Conservation (phyloP, 2,329 filamentous ascomycete species). For the Diplocarpon mali region DNA sequence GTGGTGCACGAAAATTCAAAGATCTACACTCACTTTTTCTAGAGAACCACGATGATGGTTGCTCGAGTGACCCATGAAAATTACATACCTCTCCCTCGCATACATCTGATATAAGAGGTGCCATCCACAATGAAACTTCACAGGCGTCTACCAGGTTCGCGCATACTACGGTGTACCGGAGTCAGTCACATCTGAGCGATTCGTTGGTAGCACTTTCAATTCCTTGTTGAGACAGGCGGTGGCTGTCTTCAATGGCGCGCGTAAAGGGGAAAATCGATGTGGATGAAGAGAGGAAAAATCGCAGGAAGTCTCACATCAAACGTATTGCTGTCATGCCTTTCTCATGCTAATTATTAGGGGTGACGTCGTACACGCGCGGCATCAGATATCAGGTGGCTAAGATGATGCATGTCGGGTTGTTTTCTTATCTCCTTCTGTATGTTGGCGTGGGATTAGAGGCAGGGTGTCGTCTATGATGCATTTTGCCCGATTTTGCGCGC, state of each 20-base stretch:
- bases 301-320: constrained; percentile 16
- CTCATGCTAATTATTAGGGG: constrained; percentile 7
- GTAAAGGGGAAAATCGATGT: not conserved
- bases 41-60: constrained; percentile 35
- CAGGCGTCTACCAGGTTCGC: constrained; percentile 24
- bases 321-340: constrained; percentile 23
- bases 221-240: constrained; percentile 27
- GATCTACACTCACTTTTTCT: constrained; percentile 99
- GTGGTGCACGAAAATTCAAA: constrained; percentile 98
- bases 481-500: not conserved
- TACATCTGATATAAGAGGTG: constrained; percentile 18
- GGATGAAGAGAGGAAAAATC: constrained; percentile 2
- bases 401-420: not conserved
- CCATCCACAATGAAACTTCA: constrained; percentile 21
- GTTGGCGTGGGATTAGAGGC: too few relatives aligned
- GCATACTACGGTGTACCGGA: constrained; percentile 28
- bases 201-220: constrained; percentile 23
- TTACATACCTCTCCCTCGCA: constrained; percentile 15
- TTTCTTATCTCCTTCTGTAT: too few relatives aligned
- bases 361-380: not conserved
- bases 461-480: not conserved
- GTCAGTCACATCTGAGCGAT: constrained; percentile 28
- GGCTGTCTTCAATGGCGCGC: constrained; percentile 19
- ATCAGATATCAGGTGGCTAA: not conserved
- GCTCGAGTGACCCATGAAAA: constrained; percentile 16